Conservation (phyloP, 257 asterid genomes). For the Pogostemon cablin region DNA sequence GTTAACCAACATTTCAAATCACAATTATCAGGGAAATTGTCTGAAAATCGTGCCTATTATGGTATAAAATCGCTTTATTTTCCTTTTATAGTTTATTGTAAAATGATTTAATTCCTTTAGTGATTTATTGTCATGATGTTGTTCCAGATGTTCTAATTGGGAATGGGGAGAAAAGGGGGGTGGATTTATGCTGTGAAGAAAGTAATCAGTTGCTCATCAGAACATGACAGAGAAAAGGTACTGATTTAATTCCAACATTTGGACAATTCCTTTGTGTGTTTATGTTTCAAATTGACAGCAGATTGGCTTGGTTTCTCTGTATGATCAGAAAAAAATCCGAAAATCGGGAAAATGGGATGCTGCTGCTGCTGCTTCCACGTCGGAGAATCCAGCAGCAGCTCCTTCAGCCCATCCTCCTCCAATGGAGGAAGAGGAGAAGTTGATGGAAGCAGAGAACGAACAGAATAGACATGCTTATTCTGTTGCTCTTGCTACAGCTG, state of each 20-base stretch:
- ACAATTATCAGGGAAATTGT: background rate
- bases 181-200: slow-evolving; percentile 59
- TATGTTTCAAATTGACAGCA: background rate
- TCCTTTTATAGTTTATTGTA: background rate
- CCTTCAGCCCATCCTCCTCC: slow-evolving; percentile 37
- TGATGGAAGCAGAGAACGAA: slow-evolving; percentile 63
- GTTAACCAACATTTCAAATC: background rate
- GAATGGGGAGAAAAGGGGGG: slow-evolving; percentile 69
- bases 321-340: slow-evolving; percentile 40
- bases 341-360: slow-evolving; percentile 52
- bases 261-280: background rate
- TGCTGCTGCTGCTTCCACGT: background rate
- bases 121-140: slow-evolving; percentile 4
- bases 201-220: slow-evolving; percentile 55
- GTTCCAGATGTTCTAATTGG: slow-evolving; percentile 29
- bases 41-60: background rate
- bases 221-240: slow-evolving; percentile 65
- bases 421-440: slow-evolving; percentile 44
- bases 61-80: background rate
- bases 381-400: slow-evolving; percentile 40
- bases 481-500: slow-evolving; percentile 82
- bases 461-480: slow-evolving; percentile 80
- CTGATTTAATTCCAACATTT: background rate
- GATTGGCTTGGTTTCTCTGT: background rate
- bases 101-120: background rate